These are phyloP conservation scores for Xanthoconium purpureum DNA, from an alignment of 768 basidiomycete genomes.

Conservation along the genomic window DNA sequence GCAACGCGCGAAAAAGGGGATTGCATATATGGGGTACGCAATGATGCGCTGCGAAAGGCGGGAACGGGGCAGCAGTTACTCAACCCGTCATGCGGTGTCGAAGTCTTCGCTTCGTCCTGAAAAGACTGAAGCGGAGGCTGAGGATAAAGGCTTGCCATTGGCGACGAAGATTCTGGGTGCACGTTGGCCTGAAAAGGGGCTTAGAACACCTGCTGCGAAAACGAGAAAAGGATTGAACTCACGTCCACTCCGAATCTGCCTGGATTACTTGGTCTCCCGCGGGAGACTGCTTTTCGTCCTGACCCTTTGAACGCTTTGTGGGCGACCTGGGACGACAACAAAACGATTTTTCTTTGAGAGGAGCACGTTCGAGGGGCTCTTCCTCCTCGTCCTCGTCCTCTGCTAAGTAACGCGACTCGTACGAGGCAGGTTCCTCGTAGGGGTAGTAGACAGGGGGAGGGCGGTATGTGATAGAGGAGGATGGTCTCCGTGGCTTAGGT, in stretches of 20 bases:
- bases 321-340: conserved; percentile 19
- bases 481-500: conserved; percentile 20
- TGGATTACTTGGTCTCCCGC: conserved; percentile 11
- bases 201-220: neutral
- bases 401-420: conserved; percentile 26
- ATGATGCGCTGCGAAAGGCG: conserved; percentile 9
- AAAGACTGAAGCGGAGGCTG: conserved; percentile 54
- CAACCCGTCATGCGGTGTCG: conserved; percentile 29
- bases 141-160: conserved; percentile 63
- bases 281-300: conserved; percentile 19
- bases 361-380: conserved; percentile 16
- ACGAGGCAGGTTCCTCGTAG: conserved; percentile 31
- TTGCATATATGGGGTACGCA: conserved; percentile 25
- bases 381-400: conserved; percentile 28
- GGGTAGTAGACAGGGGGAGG: conserved; percentile 24
- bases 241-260: conserved; percentile 33
- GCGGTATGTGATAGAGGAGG: conserved; percentile 21
- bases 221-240: conserved; percentile 11
- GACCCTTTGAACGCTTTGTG: conserved; percentile 9
- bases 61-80: conserved; percentile 6
- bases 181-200: conserved; percentile 47
- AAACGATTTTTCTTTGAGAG: conserved; percentile 29
- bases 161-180: conserved; percentile 48
- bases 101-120: conserved; percentile 45
- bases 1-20: conserved; percentile 23